Evolutionary conservation across 2,329 filamentous ascomycete species (phyloP), one percentile per base, ranked within the genome.

Genomic region (Cyphellophora europaea): DNA sequence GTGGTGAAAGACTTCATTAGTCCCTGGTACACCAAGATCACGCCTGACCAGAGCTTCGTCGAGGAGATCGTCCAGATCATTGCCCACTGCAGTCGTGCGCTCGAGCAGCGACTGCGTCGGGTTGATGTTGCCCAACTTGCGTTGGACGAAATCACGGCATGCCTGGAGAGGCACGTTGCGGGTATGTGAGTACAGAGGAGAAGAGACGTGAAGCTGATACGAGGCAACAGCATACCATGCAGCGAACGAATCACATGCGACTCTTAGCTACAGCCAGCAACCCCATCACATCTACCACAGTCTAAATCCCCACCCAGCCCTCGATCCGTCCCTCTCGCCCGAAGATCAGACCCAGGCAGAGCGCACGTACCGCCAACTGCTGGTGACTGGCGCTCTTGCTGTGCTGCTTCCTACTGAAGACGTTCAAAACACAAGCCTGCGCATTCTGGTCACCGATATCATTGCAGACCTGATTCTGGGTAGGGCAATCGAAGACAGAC

Each of bases 21-120:
- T 57, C 78, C 77, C 19, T 98, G 91, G 91, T 98, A 98, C 65
- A 71, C 69, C 45, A 89, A 81, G 57, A 91, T 98, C 57, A 95
- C 89, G 2, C 77, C 86, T 3, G 89, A 98, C 59, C 82, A 88
- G 54, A 71, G 76, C 10, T 93, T 98, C 54, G 79, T 91, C 41
- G 79, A 82, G 48, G 88, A 95, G 63, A 73, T 95, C 38, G 71
- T 96, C 35, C 84, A 86, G 53, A 79, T 94, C 47, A 83, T 96
- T 51, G 91, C 89, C 27, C 89, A 96, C 59, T 91, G 84, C 58
- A 94, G 86, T 27, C 72, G 85, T 38, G 85, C 79, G 5, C 61
- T 98, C 39, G 91, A 96, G 62, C 82, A 94, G 63, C 74, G 91
- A 49, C 61, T 94, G 40, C 74, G 86, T 39, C 77, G 80, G 53